These are phyloP conservation scores for Cymodocea nodosa DNA, from an alignment of 116 monocot species.

Conservation along the genomic window DNA sequence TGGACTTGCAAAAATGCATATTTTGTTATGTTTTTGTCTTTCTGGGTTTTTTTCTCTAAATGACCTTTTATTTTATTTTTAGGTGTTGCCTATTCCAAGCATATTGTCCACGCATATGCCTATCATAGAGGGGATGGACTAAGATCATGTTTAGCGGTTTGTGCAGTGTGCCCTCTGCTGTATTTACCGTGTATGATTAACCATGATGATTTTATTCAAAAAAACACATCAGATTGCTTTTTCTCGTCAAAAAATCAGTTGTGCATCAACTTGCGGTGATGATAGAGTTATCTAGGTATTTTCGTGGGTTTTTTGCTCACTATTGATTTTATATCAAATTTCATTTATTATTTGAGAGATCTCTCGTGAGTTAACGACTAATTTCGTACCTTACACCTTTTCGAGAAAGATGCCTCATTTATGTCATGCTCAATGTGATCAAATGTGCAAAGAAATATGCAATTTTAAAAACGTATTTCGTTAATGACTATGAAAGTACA, in stretches of 20 bases:
- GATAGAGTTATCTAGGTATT: conserved; percentile 91
- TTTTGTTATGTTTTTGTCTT: not conserved
- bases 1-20: not conserved
- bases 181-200: not conserved
- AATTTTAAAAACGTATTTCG: too few relatives aligned
- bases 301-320: too few relatives aligned
- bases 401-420: too few relatives aligned
- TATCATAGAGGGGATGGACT: conserved; percentile 43
- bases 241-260: conserved; percentile 50
- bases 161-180: not conserved
- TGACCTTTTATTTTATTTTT: not conserved
- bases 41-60: not conserved
- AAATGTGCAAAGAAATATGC: too few relatives aligned
- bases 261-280: conserved; percentile 78
- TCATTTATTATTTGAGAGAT: too few relatives aligned
- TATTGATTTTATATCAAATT: too few relatives aligned
- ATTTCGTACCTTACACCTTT: too few relatives aligned
- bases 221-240: conserved; percentile 58
- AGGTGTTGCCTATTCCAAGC: conserved; percentile 85
- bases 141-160: conserved; percentile 41
- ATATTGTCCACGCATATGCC: conserved; percentile 65
- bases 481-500: too few relatives aligned
- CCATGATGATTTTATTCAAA: not conserved
- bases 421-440: too few relatives aligned
- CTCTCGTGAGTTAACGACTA: too few relatives aligned